These are phyloP conservation scores for Aquilaria sinensis DNA, from an alignment of 345 rosid genomes.

Conservation along the genomic window DNA sequence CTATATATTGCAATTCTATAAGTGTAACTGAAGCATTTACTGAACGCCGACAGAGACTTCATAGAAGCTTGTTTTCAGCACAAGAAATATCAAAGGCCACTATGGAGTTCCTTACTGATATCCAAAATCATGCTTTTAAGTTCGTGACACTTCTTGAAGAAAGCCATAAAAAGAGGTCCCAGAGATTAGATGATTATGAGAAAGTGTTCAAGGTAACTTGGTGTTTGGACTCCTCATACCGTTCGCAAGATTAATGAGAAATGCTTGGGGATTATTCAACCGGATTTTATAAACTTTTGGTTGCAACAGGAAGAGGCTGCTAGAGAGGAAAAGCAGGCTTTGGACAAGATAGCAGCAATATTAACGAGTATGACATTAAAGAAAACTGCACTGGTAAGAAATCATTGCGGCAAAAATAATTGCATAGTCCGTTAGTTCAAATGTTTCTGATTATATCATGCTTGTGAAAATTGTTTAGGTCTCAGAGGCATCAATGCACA, in stretches of 20 bases:
- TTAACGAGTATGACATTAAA: slow-evolving; percentile 54
- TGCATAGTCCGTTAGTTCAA: background rate
- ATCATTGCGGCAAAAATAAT: background rate
- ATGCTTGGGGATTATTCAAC: background rate
- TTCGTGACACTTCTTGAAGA: slow-evolving; percentile 40
- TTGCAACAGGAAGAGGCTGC: slow-evolving; percentile 70
- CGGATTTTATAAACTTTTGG: slow-evolving; percentile 8
- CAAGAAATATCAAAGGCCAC: slow-evolving; percentile 58
- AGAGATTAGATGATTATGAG: slow-evolving; percentile 52
- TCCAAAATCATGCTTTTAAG: slow-evolving; percentile 48
- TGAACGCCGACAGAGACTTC: slow-evolving; percentile 39
- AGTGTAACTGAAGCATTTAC: slow-evolving; percentile 2
- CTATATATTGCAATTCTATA: background rate
- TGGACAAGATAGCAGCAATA: slow-evolving; percentile 55
- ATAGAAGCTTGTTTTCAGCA: slow-evolving; percentile 48
- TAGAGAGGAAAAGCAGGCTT: slow-evolving; percentile 68
- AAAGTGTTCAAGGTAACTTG: slow-evolving; percentile 50
- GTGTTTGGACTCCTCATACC: background rate
- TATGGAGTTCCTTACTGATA: slow-evolving; percentile 45
- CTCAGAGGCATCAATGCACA: slow-evolving; percentile 47
- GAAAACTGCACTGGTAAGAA: slow-evolving; percentile 59
- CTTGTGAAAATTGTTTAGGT: slow-evolving; percentile 34
- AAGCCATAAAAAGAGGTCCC: slow-evolving; percentile 41
- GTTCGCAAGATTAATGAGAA: background rate
- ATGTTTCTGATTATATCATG: slow-evolving; percentile 1